Conservation (phyloP, 2,329 filamentous ascomycete species). For the Aureobasidium sp. region DNA sequence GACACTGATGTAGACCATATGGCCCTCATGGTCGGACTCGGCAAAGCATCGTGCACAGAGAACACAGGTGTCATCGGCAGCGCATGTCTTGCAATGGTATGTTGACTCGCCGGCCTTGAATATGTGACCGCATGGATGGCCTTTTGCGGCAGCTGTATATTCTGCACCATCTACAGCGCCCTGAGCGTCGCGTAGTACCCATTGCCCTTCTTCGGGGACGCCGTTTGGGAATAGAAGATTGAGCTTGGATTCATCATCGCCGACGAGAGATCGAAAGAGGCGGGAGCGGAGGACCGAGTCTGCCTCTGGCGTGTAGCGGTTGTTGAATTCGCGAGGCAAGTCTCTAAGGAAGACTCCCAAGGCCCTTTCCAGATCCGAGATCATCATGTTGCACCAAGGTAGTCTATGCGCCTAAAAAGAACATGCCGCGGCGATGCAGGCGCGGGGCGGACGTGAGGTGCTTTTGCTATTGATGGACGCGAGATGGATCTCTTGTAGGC, state of each 20-base stretch:
- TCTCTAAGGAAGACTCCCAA: constrained; percentile 72
- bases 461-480: neutral
- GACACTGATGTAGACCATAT: constrained; percentile 82
- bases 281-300: constrained; percentile 63
- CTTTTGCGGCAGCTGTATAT: constrained; percentile 83
- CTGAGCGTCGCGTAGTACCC: constrained; percentile 80
- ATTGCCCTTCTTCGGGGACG: constrained; percentile 29
- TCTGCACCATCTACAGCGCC: constrained; percentile 90
- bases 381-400: constrained; percentile 15
- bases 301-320: constrained; percentile 67
- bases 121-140: constrained; percentile 93
- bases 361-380: constrained; percentile 51
- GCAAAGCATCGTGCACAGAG: constrained; percentile 93
- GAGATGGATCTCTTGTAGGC: neutral
- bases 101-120: constrained; percentile 91
- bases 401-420: constrained; percentile 4
- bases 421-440: constrained; percentile 3
- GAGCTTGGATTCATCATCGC: constrained; percentile 65
- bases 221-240: constrained; percentile 75
- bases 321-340: constrained; percentile 63
- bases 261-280: constrained; percentile 82
- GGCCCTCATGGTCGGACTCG: constrained; percentile 85
- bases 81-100: constrained; percentile 90
- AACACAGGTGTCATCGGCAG: constrained; percentile 89
- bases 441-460: constrained; percentile 1